Percentiles rank a stretch among this genome's conserved stretches.
Evolutionary conservation across 2,329 filamentous ascomycete genomes (phyloP).

Genomic region (Orbilia brochopaga): DNA sequence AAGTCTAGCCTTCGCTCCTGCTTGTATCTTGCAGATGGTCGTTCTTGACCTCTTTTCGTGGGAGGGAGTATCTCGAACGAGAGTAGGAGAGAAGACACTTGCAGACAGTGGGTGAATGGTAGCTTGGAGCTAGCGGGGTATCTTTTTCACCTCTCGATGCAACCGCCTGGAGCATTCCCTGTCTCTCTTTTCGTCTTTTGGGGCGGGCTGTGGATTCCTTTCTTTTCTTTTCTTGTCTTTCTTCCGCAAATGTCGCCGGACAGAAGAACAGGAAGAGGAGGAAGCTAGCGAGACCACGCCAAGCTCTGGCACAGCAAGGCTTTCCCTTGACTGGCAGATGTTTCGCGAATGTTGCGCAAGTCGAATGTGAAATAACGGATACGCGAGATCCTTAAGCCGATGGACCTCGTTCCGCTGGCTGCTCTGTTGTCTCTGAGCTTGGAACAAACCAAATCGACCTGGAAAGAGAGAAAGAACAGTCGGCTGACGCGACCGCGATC

Average conservation of each 20-base stretch:
- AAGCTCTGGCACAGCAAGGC: slow-evolving; percentile 47
- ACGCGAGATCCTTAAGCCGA: slow-evolving; percentile 33
- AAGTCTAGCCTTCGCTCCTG: slow-evolving; percentile 47
- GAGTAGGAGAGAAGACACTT: slow-evolving; percentile 38
- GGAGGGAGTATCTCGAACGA: slow-evolving; percentile 26
- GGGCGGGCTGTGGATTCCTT: no score
- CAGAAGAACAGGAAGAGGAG: slow-evolving; percentile 13
- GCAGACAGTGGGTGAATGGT: slow-evolving; percentile 39
- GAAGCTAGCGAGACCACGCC: slow-evolving; percentile 39
- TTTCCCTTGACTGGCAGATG: slow-evolving; percentile 44
- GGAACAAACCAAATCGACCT: slow-evolving; percentile 14
- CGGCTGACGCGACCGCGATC: slow-evolving; percentile 6
- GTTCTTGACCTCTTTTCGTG: slow-evolving; percentile 30
- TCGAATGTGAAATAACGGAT: slow-evolving; percentile 14
- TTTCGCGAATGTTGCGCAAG: slow-evolving; percentile 51
- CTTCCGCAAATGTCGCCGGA: slow-evolving; percentile 35
- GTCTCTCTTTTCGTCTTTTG: slow-evolving; percentile 29
- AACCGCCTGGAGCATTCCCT: slow-evolving; percentile 49
- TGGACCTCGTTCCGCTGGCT: slow-evolving; percentile 14
- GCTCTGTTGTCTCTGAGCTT: not conserved
- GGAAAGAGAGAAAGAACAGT: slow-evolving; percentile 19
- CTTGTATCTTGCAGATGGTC: slow-evolving; percentile 46
- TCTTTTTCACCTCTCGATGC: slow-evolving; percentile 47
- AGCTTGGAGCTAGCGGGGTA: slow-evolving; percentile 49
- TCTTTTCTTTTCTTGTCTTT: slow-evolving; percentile 30